Evolutionary conservation across 2,329 filamentous ascomycete species (phyloP).

Genomic region (Tolypocladium ovalisporum): DNA sequence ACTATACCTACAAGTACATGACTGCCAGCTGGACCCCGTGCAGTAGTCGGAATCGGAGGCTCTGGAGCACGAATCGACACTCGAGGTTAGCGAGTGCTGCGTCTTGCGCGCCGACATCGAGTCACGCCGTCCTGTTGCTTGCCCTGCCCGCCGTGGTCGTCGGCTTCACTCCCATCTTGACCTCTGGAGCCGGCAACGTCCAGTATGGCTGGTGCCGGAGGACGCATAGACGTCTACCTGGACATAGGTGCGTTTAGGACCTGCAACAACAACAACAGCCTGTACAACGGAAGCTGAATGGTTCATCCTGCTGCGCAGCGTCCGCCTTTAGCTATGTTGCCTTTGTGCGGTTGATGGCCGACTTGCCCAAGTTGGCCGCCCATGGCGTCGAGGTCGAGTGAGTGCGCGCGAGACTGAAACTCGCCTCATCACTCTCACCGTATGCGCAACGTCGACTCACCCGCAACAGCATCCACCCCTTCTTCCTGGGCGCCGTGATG

Average conservation of each 20-base stretch:
- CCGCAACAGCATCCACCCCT: constrained; percentile 51
- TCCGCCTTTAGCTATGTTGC: constrained; percentile 51
- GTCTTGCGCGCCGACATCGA: not conserved
- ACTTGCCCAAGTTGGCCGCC: constrained; percentile 40
- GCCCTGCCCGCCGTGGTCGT: not conserved
- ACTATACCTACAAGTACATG: too few relatives aligned
- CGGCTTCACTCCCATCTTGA: not conserved
- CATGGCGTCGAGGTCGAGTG: constrained; percentile 58
- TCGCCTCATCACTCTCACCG: not conserved
- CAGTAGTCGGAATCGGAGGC: not conserved
- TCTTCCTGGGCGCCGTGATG: constrained; percentile 62
- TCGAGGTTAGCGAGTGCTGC: not conserved
- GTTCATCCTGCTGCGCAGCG: constrained; percentile 29
- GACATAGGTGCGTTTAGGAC: constrained; percentile 43
- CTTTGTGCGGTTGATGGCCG: constrained; percentile 46
- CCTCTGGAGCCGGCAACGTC: not conserved
- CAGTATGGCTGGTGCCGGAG: constrained; percentile 44
- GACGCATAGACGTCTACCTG: constrained; percentile 54
- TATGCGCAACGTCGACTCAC: not conserved
- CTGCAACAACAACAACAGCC: not conserved
- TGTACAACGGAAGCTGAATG: not conserved
- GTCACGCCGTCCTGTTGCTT: not conserved
- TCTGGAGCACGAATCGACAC: not conserved
- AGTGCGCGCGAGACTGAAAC: constrained; percentile 19
- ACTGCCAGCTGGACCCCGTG: not conserved